Conservation (phyloP, 108 stramenopile species). For the Thalassiosira profunda region DNA sequence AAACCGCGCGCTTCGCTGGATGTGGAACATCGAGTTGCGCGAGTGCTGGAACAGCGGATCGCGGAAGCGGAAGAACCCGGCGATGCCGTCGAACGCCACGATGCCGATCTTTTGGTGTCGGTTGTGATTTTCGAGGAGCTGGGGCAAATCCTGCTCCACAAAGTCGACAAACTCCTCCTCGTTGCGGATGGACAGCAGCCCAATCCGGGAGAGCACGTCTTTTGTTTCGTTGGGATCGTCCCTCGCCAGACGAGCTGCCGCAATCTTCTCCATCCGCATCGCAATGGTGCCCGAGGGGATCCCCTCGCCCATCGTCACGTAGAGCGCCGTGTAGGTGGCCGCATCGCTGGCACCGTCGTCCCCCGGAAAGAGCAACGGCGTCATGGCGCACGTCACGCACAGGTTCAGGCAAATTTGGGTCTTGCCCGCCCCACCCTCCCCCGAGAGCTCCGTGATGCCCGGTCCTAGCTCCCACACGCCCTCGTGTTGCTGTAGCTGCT, state of each 20-base stretch:
- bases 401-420: slow-evolving; percentile 69
- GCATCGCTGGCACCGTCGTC: not conserved
- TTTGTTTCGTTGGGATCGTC: not conserved
- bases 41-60: slow-evolving; percentile 20
- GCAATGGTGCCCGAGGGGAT: slow-evolving; percentile 32
- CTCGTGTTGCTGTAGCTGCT: slow-evolving; percentile 3
- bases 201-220: slow-evolving; percentile 23
- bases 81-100: slow-evolving; percentile 74
- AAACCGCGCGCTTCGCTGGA: slow-evolving; percentile 38
- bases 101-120: slow-evolving; percentile 32
- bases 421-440: slow-evolving; percentile 78
- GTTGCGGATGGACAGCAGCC: slow-evolving; percentile 16
- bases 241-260: slow-evolving; percentile 17
- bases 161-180: slow-evolving; percentile 43
- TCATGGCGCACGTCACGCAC: slow-evolving; percentile 50
- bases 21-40: slow-evolving; percentile 7
- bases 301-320: slow-evolving; percentile 58
- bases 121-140: slow-evolving; percentile 9
- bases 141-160: slow-evolving; percentile 10
- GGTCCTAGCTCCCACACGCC: slow-evolving; percentile 34
- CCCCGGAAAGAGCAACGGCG: not conserved
- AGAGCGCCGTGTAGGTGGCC: slow-evolving; percentile 51
- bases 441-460: slow-evolving; percentile 67
- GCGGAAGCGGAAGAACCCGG: slow-evolving; percentile 62
- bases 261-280: slow-evolving; percentile 48